Evolutionary conservation across 805 yeast genomes (phyloP), one percentile per base, ranked within the genome.

Genomic region (Nakazawaea wyomingensis): DNA sequence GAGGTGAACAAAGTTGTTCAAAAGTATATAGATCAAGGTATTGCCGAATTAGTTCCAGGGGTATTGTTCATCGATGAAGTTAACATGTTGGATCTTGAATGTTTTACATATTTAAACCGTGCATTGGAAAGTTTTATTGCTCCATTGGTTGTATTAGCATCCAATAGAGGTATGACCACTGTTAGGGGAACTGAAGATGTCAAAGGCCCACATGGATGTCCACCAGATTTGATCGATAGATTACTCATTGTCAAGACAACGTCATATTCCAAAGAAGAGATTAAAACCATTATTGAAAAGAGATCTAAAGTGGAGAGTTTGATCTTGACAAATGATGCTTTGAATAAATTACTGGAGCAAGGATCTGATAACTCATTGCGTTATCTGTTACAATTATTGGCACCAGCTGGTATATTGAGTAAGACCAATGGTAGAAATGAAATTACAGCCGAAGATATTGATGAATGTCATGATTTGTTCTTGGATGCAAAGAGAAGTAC

Each of bases 31-130:
- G 96, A 91, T 64, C 97, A 93, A 68, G 99, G 99, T 48, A 86
- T 91, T 42, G 99, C 99, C 10, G 98, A 91, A 66, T 74, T 93
- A 38, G 86, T 93, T 46, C 99, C 99, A 1, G 99, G 99, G 56
- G 99, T 93, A 19, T 71, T 93, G 54, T 93, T 93, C 64, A 89
- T 93, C 54, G 99, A 93, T 65, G 99, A 93, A 68, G 97, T 90
- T 39, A 96, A 93, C 66, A 93, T 93, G 98, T 78, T 93, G 50
- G 99, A 93, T 64, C 84, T 93, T 55, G 99, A 93, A 65, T 82
- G 96, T 56, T 93, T 93, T 60, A 85, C 98, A 14, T 93, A 86
- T 64, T 77, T 93, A 54, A 93, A 93, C 68, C 77, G 95, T 51
- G 98, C 98, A 8, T 72, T 93, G 50, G 99, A 93, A 65, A 82